These are phyloP conservation scores for Penicillium sclerotiorum DNA, from an alignment of 2,329 filamentous ascomycete genomes.

Conservation along the genomic window DNA sequence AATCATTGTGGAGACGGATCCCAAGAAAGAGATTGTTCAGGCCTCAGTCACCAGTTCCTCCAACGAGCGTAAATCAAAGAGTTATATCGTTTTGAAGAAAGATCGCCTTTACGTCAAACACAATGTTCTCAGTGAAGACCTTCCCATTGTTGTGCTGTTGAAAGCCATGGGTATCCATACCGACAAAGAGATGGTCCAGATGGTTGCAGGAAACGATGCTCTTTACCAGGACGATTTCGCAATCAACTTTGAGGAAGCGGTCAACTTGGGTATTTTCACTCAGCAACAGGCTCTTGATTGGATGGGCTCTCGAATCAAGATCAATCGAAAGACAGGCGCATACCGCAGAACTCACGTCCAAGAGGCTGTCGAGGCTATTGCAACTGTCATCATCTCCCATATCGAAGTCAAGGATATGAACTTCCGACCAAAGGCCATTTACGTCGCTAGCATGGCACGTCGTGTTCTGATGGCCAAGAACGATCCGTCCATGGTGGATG, in stretches of 20 bases:
- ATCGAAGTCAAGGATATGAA: constrained; percentile 89
- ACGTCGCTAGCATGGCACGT: constrained; percentile 96
- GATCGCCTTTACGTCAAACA: constrained; percentile 86
- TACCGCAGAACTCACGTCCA: constrained; percentile 78
- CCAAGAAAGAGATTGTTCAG: constrained; percentile 89
- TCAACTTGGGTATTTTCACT: constrained; percentile 81
- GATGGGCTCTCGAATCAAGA: constrained; percentile 83
- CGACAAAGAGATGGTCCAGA: constrained; percentile 89
- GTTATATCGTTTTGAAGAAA: constrained; percentile 92
- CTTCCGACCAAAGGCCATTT: constrained; percentile 95
- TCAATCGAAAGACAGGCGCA: constrained; percentile 68
- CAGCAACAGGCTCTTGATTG: constrained; percentile 96
- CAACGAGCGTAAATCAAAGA: constrained; percentile 96
- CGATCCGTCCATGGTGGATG: constrained; percentile 86
- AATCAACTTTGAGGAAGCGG: constrained; percentile 91
- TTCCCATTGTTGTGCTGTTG: constrained; percentile 92
- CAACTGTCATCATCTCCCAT: constrained; percentile 91
- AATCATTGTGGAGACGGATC: constrained; percentile 91
- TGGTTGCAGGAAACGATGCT: constrained; percentile 84
- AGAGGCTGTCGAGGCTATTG: constrained; percentile 88
- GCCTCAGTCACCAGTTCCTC: constrained; percentile 98
- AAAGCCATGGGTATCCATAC: constrained; percentile 93
- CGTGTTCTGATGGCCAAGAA: constrained; percentile 92
- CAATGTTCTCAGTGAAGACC: constrained; percentile 87
- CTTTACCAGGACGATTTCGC: constrained; percentile 93